Evolutionary conservation across 306 rosid genomes (phyloP), one percentile per base, ranked within the genome.

Genomic region (Lotus japonicus): DNA sequence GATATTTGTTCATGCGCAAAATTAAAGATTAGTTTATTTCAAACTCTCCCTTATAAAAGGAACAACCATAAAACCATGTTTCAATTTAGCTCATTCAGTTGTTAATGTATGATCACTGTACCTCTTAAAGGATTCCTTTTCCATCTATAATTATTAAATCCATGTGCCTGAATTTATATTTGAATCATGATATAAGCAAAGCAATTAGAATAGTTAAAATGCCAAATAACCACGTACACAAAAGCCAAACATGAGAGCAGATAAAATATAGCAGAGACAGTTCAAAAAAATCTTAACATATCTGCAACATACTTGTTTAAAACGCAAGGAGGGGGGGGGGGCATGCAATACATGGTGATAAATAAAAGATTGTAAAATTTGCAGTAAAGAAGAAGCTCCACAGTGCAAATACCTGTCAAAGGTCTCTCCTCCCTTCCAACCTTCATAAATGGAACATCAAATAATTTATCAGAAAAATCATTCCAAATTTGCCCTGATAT

Each of bases 361-460:
- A 14, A 39, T 63, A 43, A 38, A 44, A 31, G 11, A 62, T 18
- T 43, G 12, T 21, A 58, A 55, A 41, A 1, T 26, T 26, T 23
- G 31, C n/a, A 46, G 9, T 35, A 33, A 15, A 38, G 53, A 13
- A 38, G 21, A 13, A 60, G 35, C 11, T 58, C 8, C 21, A 18
- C 17, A 64, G 31, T 26, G 54, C 45, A 23, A 28, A 42, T 44
- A 89, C 96, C 96, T 78, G 81, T 33, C 26, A 71, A n/a, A 12
- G 21, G 73, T 58, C 81, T 84, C 71, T 76, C 86, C 63, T 85
- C 86, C 52, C 55, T 73, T 18, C 46, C 41, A 66, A 55, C 64
- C 49, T 73, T 85, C 73, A 77, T 63, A 70, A 73, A 79, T 63
- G 82, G 83, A 59, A 77, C 84, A 48, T 83, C 89, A 56, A 70